A percentile compares a stretch with the other conserved stretches of the same genome.
phyloP scores from a whole-genome alignment of 1,139 yeast species.

The Zygotorulaspora mrakii region DNA sequence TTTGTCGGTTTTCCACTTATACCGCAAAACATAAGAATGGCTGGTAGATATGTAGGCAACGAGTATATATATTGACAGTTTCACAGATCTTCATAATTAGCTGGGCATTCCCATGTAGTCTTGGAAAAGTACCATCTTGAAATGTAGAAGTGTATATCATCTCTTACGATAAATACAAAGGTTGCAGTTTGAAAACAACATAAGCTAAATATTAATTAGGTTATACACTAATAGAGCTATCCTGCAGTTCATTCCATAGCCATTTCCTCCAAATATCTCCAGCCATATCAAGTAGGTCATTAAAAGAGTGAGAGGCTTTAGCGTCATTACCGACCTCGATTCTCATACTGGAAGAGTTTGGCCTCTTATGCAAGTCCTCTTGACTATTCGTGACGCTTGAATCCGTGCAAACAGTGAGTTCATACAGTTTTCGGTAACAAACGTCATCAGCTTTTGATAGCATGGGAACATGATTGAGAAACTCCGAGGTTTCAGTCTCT shows the following conservation, averaged over 20 bases:
- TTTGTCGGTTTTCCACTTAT: slow-evolving; percentile 58
- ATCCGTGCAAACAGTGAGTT: slow-evolving; percentile 10
- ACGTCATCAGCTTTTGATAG: slow-evolving; percentile 35
- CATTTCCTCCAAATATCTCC: slow-evolving; percentile 89
- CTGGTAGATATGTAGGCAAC: background rate
- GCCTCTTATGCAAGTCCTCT: slow-evolving; percentile 16
- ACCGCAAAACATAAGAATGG: slow-evolving; percentile 32
- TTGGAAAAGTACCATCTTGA: too few species aligned
- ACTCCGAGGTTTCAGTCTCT: slow-evolving; percentile 83
- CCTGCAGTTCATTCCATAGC: slow-evolving; percentile 69
- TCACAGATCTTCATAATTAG: too few species aligned
- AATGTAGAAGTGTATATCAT: too few species aligned
- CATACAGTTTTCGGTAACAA: slow-evolving; percentile 31
- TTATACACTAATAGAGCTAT: slow-evolving; percentile 27
- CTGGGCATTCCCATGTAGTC: too few species aligned
- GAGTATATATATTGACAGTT: too few species aligned
- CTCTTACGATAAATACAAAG: too few species aligned
- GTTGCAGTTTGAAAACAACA: too few species aligned
- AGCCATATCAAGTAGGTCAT: slow-evolving; percentile 62
- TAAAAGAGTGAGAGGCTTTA: slow-evolving; percentile 41
- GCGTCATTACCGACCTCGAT: slow-evolving; percentile 37
- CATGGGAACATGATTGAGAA: slow-evolving; percentile 52
- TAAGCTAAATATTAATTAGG: too few species aligned
- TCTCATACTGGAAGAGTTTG: slow-evolving; percentile 27
- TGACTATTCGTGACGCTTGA: slow-evolving; percentile 9